A percentile compares a stretch with the other conserved stretches of the same genome.
These are phyloP conservation scores for Penicillium bialowiezense DNA, from an alignment of 495 filamentous ascomycete species.

Conservation along the genomic window DNA sequence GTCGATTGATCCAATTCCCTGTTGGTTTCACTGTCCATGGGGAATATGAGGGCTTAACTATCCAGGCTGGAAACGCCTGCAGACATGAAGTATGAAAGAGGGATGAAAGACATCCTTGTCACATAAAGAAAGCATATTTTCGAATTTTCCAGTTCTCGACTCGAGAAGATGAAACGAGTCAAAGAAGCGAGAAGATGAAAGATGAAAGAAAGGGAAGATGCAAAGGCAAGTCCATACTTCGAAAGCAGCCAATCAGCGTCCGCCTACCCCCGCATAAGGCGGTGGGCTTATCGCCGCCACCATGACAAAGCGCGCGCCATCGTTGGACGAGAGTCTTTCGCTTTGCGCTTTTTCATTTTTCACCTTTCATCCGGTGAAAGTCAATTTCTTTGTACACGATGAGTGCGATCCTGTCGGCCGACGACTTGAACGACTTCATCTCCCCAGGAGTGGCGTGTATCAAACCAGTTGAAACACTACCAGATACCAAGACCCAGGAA, in stretches of 20 bases:
- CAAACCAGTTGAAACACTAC: slow-evolving; percentile 92
- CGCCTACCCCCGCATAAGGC: slow-evolving; percentile 11
- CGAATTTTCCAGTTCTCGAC: too few relatives aligned
- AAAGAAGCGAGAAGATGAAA: too few relatives aligned
- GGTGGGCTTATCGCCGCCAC: slow-evolving; percentile 44
- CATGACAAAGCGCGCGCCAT: slow-evolving; percentile 35
- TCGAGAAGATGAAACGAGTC: too few relatives aligned
- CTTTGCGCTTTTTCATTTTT: neutral
- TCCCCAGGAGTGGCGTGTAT: slow-evolving; percentile 96
- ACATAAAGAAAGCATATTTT: too few relatives aligned
- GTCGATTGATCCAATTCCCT: too few relatives aligned
- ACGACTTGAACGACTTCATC: slow-evolving; percentile 98
- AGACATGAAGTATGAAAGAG: too few relatives aligned
- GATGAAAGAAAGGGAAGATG: neutral
- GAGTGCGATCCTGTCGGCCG: slow-evolving; percentile 93
- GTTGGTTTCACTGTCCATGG: too few relatives aligned
- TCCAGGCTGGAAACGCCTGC: too few relatives aligned
- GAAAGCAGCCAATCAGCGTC: slow-evolving; percentile 10
- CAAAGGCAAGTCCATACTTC: neutral
- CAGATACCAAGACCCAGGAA: slow-evolving; percentile 38
- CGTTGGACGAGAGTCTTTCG: slow-evolving; percentile 15
- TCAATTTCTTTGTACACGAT: slow-evolving; percentile 47
- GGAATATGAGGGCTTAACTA: too few relatives aligned
- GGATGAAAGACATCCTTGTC: too few relatives aligned
- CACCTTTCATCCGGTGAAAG: slow-evolving; percentile 10